Evolutionary conservation across 345 rosid genomes (phyloP).

Genomic region (Pelargonium nanum): DNA sequence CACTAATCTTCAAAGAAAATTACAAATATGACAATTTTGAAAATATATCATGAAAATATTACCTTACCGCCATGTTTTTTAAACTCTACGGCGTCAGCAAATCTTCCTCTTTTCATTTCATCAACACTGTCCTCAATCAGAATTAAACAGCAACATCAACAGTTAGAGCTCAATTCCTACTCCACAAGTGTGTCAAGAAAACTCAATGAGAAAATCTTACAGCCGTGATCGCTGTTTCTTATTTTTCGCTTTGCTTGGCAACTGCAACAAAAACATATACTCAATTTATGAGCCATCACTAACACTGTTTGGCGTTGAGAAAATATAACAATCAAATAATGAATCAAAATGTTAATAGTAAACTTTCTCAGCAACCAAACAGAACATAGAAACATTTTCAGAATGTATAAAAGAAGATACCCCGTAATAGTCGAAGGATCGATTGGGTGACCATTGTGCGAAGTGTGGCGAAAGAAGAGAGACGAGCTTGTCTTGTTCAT

Average conservation of each 20-base stretch:
- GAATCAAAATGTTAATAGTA: no score
- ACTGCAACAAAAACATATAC: constrained; percentile 24
- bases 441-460: constrained; percentile 39
- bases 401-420: constrained; percentile 11
- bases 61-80: constrained; percentile 94
- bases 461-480: constrained; percentile 28
- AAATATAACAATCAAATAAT: neutral
- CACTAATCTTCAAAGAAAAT: no score
- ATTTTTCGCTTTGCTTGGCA: constrained; percentile 59
- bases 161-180: neutral
- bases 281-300: no score
- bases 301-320: no score
- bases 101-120: constrained; percentile 92
- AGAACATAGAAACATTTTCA: neutral
- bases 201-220: constrained; percentile 32
- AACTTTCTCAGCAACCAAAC: neutral
- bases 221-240: constrained; percentile 79
- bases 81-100: constrained; percentile 63
- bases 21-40: no score
- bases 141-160: neutral
- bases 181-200: constrained; percentile 2
- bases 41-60: no score
- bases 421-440: constrained; percentile 68
- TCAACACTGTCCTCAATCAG: constrained; percentile 67
- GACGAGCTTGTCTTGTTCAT: constrained; percentile 14